These are phyloP conservation scores for Lumnitzera racemosa DNA, from an alignment of 345 rosid species.

Conservation along the genomic window DNA sequence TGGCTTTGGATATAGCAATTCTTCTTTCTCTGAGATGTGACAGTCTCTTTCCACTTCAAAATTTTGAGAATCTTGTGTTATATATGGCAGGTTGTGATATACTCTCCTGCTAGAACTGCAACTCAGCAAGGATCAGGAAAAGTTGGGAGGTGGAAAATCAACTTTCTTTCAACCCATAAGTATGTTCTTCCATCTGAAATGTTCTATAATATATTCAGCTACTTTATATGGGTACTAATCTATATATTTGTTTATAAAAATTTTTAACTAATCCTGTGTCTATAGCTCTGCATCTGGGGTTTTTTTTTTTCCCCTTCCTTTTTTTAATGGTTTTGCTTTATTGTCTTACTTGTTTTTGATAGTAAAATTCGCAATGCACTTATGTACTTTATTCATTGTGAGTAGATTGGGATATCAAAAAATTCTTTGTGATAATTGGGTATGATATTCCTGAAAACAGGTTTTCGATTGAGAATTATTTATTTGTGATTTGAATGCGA, in stretches of 20 bases:
- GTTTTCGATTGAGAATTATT: no score
- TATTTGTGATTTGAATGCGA: no score
- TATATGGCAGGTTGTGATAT: constrained; percentile 60
- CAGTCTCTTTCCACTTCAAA: neutral
- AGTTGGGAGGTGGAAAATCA: constrained; percentile 89
- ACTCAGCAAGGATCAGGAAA: constrained; percentile 96
- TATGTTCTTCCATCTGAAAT: constrained; percentile 15
- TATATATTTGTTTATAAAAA: neutral
- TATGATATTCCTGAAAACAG: no score
- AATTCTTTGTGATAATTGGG: no score
- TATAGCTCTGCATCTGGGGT: neutral
- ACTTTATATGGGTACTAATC: neutral
- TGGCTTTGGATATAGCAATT: neutral
- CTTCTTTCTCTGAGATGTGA: neutral
- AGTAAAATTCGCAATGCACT: no score
- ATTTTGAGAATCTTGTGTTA: constrained; percentile 2
- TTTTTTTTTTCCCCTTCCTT: no score
- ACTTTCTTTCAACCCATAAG: constrained; percentile 88
- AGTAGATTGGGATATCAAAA: no score
- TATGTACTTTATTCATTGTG: no score
- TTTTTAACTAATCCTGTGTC: no score
- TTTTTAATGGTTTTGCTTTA: neutral
- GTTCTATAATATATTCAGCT: neutral
- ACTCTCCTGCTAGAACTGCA: constrained; percentile 93
- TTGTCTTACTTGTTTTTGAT: neutral